Base-by-base conservation (phyloP, 129 eudicot genomes). In the Kitagawia praeruptora region DNA sequence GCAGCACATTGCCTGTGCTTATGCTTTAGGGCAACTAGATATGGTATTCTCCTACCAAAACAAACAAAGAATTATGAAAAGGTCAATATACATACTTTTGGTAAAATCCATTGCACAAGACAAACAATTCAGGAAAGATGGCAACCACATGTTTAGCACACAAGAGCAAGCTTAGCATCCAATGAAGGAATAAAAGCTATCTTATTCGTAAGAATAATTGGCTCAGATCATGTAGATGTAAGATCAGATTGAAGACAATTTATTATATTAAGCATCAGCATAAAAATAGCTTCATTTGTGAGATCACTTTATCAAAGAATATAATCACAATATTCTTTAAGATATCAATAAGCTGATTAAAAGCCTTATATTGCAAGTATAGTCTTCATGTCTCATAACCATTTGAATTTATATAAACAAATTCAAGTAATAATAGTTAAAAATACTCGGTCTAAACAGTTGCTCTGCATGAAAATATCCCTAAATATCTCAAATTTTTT, bases 1-100 rank as follows among this genome's bases (percentile, higher is more conserved):
- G 99, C 98, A 56, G 99, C 97, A 89, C 99, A 96, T 23, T 87
- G 97, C 23, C 96, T 92, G 21, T 92, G 83, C 76, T 85, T 87
- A 75, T 89, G 89, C 78, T 88, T 90, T 82, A 88, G 74, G 45
- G 99, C 98, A 64, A 96, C 89, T 14, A 45, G 58, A 54, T 96
- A 92, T 2, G 99, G 99, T 79, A 96, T 92, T 81, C 98, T 92
- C 93, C 99, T 96, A 85, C 82, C 28, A 44, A 74, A 42, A 44
- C 31, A 44, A 21, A 72, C 14, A 73, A 73, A 44, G 18, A 25
- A 40, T 37, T 6, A 74, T 6, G 3, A 44, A 74, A 74, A 48
- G 18, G 39, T 74, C 25, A 27, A 44, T n/a, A 41, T 25, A 14
- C 23, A 23, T 42, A 73, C 18, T 15, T 73, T n/a, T 37, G 11